phyloP scores from a whole-genome alignment of 495 filamentous ascomycete genomes.

The Hypomontagnella monticulosa region DNA sequence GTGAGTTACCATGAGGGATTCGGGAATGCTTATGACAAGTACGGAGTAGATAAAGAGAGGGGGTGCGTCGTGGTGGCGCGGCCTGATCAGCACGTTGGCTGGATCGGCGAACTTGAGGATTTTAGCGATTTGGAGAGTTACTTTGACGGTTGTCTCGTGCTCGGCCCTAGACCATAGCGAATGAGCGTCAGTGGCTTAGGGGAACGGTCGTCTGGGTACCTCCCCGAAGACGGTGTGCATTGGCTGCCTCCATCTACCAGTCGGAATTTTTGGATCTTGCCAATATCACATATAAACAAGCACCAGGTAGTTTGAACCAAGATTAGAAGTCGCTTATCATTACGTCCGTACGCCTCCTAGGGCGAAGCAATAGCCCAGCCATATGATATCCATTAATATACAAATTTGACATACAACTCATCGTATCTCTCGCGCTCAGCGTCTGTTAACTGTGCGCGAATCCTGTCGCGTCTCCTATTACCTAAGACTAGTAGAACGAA shows the following conservation, averaged over 20 bases:
- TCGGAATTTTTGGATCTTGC: too few species aligned
- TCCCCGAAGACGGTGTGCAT: too few species aligned
- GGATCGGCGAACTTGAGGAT: slow-evolving; percentile 66
- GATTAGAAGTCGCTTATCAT: too few species aligned
- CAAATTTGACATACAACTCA: slow-evolving; percentile 35
- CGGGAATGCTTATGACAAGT: slow-evolving; percentile 70
- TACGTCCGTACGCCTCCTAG: too few species aligned
- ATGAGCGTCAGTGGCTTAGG: background rate
- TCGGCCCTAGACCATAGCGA: slow-evolving; percentile 22
- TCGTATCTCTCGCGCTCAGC: slow-evolving; percentile 25
- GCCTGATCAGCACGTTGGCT: slow-evolving; percentile 71
- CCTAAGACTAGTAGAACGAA: slow-evolving; percentile 1
- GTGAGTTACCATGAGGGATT: slow-evolving; percentile 65
- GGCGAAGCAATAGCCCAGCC: background rate
- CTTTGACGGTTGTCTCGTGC: slow-evolving; percentile 48
- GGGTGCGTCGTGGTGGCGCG: slow-evolving; percentile 68
- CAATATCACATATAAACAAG: too few species aligned
- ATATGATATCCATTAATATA: slow-evolving; percentile 18
- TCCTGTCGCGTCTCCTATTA: slow-evolving; percentile 28
- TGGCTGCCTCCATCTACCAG: too few species aligned
- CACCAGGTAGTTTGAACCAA: too few species aligned
- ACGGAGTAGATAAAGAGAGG: slow-evolving; percentile 66
- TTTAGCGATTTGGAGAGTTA: slow-evolving; percentile 52
- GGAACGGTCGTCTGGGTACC: background rate
- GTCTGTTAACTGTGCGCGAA: slow-evolving; percentile 24